Evolutionary conservation across 2,329 filamentous ascomycete genomes (phyloP).

Genomic region (Aspergillus sclerotialis): DNA sequence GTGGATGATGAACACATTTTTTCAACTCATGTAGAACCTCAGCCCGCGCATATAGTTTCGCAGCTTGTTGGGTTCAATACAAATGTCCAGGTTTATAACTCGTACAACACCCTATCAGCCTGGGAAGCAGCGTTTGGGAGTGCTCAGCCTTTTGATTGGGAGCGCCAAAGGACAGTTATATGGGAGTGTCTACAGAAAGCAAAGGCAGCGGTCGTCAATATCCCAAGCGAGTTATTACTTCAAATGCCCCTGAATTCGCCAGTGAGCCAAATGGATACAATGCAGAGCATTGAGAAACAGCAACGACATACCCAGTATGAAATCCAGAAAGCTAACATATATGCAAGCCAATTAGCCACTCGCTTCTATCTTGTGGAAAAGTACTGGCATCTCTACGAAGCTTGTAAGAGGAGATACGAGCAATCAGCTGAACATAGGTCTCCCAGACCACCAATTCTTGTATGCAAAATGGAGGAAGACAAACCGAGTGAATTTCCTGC

Average conservation of each 20-base stretch:
- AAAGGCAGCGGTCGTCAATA: conserved; percentile 59
- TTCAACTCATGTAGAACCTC: conserved; percentile 60
- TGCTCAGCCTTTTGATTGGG: conserved; percentile 67
- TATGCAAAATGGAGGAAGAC: conserved; percentile 14
- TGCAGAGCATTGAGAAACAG: conserved; percentile 22
- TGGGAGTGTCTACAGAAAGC: conserved; percentile 63
- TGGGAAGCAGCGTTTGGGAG: conserved; percentile 77
- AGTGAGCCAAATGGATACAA: too few species aligned
- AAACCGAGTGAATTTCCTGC: conserved; percentile 20
- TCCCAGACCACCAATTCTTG: conserved; percentile 3
- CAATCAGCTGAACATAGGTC: conserved; percentile 10
- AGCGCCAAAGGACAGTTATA: conserved; percentile 67
- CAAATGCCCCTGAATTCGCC: conserved; percentile 30
- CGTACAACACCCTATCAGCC: conserved; percentile 71
- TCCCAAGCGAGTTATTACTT: conserved; percentile 64
- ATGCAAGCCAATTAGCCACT: conserved; percentile 72
- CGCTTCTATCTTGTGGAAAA: conserved; percentile 80
- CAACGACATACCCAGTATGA: conserved; percentile 61
- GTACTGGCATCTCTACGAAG: conserved; percentile 70
- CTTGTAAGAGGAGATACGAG: conserved; percentile 37
- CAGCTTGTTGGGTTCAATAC: conserved; percentile 74
- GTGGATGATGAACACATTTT: conserved; percentile 79
- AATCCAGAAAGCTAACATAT: conserved; percentile 88
- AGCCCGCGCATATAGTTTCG: conserved; percentile 62
- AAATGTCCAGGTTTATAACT: conserved; percentile 69